Base-by-base conservation (phyloP, 805 yeast species). In the Metschnikowia kofuensis region DNA sequence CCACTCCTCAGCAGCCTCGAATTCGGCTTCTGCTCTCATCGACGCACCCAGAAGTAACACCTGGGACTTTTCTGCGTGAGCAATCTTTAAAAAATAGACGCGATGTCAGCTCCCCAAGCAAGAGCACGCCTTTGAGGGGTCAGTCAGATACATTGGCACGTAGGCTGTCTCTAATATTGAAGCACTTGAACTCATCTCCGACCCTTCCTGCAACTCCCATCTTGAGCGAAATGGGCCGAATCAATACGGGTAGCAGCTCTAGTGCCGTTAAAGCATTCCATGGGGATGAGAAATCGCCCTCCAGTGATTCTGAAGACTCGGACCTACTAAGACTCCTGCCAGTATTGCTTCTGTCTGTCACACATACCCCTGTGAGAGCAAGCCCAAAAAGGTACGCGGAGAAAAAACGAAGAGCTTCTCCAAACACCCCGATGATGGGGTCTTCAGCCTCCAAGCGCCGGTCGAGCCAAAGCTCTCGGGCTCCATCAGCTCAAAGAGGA, bases 201-300 rank as follows among this genome's bases (percentile, higher is more conserved):
- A 70, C 76, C 2, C 56, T 72, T 29, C 78, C 78, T 3, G 73
- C 70, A 47, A 74, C 77, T 2, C 78, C 78, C 7, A 63, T 68
- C 13, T 61, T 72, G 44, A 71, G 76, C 7, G 76, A 71, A 47
- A 50, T 68, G 16, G 71, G 67, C 1, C 47, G 54, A 13, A 31
- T 40, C 42, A 42, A 44, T 34, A 38, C 47, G 5, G 45, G 49
- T 21, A 53, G 54, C 52, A 55, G 55, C 51, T 54, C 59, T 12
- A 49, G 57, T 40, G 48, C 47, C 28, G 36, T 35, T 29, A 35
- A 40, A 27, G 37, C 45, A 11, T 26, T 43, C 4, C 37, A 16
- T 13, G n/a, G 13, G 21, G 42, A 15, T 6, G 44, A 39, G 8
- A 35, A 42, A 32, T 21, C 30, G 26, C 16, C 45, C 6, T 40